A percentile compares a stretch with the other conserved stretches of the same genome.
These are phyloP conservation scores for Phycomyces nitens DNA, from an alignment of 192 early-diverging fungal genomes.

Conservation along the genomic window DNA sequence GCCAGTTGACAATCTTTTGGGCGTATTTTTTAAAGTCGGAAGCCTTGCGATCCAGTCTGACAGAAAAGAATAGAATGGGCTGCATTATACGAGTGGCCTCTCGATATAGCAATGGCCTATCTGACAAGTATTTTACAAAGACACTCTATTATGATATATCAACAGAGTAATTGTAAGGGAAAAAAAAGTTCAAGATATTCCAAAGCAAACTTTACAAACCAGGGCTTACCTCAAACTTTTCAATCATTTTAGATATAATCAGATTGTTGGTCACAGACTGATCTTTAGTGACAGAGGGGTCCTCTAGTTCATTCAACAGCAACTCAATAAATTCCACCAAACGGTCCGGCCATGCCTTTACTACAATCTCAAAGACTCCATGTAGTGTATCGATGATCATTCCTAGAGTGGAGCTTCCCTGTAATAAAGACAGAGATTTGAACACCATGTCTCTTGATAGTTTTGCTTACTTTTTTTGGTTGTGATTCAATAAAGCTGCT, in stretches of 20 bases:
- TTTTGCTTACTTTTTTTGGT: constrained; percentile 7
- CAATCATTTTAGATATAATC: constrained; percentile 17
- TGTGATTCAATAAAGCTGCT: constrained; percentile 13
- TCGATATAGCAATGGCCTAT: constrained; percentile 38
- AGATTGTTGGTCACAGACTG: not conserved
- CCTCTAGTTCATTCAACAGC: not conserved
- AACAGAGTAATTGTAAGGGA: too few relatives aligned
- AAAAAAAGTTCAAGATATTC: too few relatives aligned
- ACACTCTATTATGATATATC: constrained; percentile 20
- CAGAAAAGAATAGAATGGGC: constrained; percentile 38
- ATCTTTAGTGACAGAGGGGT: constrained; percentile 1
- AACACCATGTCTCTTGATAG: too few relatives aligned
- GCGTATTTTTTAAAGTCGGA: constrained; percentile 19
- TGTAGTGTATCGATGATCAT: constrained; percentile 16
- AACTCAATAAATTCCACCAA: constrained; percentile 16
- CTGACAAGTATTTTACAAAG: constrained; percentile 34
- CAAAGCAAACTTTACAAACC: not conserved
- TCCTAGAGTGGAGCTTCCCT: constrained; percentile 22
- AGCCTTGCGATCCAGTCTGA: constrained; percentile 18
- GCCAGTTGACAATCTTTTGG: constrained; percentile 38
- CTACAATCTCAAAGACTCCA: constrained; percentile 11
- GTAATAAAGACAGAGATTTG: not conserved
- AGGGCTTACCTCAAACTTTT: constrained; percentile 23
- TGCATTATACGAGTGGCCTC: constrained; percentile 43
- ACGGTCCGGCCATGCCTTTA: constrained; percentile 27